Evolutionary conservation across 2,329 filamentous ascomycete species (phyloP), one percentile per base, ranked within the genome.

Genomic region (Hymenoscyphus fructigenus): DNA sequence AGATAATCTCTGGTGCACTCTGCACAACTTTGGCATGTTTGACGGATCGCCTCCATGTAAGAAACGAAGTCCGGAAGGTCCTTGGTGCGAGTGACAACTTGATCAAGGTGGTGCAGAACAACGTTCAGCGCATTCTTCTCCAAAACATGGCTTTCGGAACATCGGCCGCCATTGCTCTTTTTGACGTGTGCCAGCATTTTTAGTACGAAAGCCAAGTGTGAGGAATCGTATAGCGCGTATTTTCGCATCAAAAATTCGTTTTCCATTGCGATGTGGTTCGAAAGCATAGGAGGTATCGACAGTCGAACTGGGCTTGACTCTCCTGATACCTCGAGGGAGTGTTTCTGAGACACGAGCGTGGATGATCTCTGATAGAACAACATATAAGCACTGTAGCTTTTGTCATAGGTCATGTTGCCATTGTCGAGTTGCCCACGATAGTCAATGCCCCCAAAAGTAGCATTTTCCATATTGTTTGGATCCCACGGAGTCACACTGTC

Each of bases 381-480:
- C 91, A 99, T 98, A 77, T 99, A 99, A 14, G 94, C 95, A 75
- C 92, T 98, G 81, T 89, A 89, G 4, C 85, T 84, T 77, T 93
- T 94, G 71, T 88, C 85, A 68, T 84, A 87, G 0, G 80, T 70
- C 20, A 81, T 75, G 66, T 79, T 79, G 71, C 80, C 77, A 59
- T 71, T 73, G 66, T 84, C 79, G 72, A 81, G 79, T 67, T 83
- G 71, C 65, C 79, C 69, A 9, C 83, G 80, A 65, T 83, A 83
- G 65, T 90, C 88, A 4, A 80, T 75, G 1, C 91, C 91, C n/a
- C 91, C 91, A 79, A 93, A 97, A 71, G 93, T 95, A 53, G 89
- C 85, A 62, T 84, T 83, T 66, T 91, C 87, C 78, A 98, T 90
- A 26, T 87, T 84, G 1, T 81, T 80, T 9, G 89, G 87, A 70